Evolutionary conservation across 768 basidiomycete species (phyloP).

Genomic region (Podaxis rugospora): DNA sequence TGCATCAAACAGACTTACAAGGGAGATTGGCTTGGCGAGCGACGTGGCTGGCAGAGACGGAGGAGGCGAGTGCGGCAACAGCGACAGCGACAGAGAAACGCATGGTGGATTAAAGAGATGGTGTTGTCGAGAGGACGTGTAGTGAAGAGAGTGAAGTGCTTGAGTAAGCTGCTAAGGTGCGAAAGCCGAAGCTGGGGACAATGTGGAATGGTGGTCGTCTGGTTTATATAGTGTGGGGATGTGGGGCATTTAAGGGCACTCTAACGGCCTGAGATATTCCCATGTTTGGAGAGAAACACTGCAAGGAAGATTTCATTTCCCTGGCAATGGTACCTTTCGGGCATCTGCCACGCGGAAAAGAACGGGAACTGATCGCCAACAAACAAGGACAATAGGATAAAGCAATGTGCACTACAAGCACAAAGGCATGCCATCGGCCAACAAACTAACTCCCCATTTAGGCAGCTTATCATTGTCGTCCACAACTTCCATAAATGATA

Average conservation of each 20-base stretch:
- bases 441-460: conserved; percentile 19
- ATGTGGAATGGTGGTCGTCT: background rate
- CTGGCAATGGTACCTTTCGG: background rate
- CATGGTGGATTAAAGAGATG: conserved; percentile 34
- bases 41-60: conserved; percentile 31
- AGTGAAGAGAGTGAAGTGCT: conserved; percentile 15
- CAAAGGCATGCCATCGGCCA: conserved; percentile 18
- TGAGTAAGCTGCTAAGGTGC: conserved; percentile 15
- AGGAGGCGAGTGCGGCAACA: conserved; percentile 36
- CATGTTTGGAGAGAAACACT: background rate
- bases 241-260: background rate
- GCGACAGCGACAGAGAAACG: conserved; percentile 42
- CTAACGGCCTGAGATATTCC: background rate
- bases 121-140: conserved; percentile 18
- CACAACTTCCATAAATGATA: background rate
- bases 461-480: background rate
- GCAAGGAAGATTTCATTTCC: background rate
- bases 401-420: conserved; percentile 25
- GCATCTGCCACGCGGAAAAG: background rate
- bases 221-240: conserved; percentile 11
- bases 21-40: conserved; percentile 32
- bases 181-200: conserved; percentile 13
- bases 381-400: conserved; percentile 16
- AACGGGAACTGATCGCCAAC: background rate
- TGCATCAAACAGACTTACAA: conserved; percentile 21